Evolutionary conservation across 192 early-diverging fungal genomes (phyloP).

Genomic region (Linnemannia schmuckeri): DNA sequence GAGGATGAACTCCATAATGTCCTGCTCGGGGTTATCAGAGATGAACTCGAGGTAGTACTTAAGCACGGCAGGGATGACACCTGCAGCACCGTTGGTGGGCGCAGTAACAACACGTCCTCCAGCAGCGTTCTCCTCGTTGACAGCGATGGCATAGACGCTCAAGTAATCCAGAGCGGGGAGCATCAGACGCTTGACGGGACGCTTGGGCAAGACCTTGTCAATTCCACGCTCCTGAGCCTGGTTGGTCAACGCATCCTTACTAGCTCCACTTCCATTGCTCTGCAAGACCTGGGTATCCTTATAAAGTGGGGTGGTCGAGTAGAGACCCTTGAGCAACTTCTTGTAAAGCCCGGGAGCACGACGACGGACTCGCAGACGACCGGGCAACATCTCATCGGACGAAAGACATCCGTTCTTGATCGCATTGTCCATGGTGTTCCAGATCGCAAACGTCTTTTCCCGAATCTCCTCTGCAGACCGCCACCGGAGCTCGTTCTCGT

Average conservation of each 20-base stretch:
- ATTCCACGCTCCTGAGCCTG: constrained; percentile 36
- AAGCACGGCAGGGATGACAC: constrained; percentile 93
- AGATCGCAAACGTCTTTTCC: constrained; percentile 80
- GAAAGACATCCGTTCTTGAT: constrained; percentile 83
- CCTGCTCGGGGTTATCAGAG: constrained; percentile 84
- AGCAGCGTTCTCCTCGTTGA: constrained; percentile 93
- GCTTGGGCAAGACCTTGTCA: constrained; percentile 59
- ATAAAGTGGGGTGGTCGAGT: constrained; percentile 57
- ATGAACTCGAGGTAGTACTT: constrained; percentile 98
- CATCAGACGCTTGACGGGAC: constrained; percentile 65
- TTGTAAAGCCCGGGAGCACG: constrained; percentile 90
- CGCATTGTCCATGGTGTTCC: constrained; percentile 94
- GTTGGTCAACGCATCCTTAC: constrained; percentile 11
- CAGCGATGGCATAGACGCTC: constrained; percentile 94
- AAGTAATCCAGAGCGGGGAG: constrained; percentile 93
- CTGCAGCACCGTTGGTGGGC: constrained; percentile 96
- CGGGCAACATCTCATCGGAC: constrained; percentile 76
- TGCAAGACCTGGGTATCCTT: constrained; percentile 34
- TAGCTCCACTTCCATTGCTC: not conserved
- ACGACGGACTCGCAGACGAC: constrained; percentile 83
- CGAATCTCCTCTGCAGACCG: constrained; percentile 84
- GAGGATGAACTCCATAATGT: constrained; percentile 92
- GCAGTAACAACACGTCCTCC: constrained; percentile 92
- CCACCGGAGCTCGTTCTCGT: constrained; percentile 95
- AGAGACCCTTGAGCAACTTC: constrained; percentile 86